These are phyloP conservation scores for Paecilomyces niveus DNA, from an alignment of 2,329 filamentous ascomycete genomes.

Conservation along the genomic window DNA sequence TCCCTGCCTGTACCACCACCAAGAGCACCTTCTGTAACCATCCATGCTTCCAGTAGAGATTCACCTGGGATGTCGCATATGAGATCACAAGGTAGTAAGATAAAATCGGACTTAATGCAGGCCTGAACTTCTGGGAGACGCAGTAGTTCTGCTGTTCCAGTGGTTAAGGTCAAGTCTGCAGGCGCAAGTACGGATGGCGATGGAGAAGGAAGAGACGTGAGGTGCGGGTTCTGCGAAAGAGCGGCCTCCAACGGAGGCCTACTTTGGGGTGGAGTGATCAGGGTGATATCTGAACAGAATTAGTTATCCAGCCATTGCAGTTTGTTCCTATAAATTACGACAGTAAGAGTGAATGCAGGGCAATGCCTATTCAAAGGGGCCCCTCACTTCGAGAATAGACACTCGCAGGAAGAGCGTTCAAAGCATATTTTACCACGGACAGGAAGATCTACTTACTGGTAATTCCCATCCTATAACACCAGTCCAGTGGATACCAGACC, in stretches of 20 bases:
- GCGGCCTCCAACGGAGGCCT: conserved; percentile 39
- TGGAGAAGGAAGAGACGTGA: conserved; percentile 43
- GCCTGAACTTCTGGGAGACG: conserved; percentile 73
- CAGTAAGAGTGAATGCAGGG: background rate
- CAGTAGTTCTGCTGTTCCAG: conserved; percentile 82
- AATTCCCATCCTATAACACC: conserved; percentile 43
- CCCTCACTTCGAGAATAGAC: background rate
- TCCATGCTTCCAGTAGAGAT: conserved; percentile 81
- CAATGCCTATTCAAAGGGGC: background rate
- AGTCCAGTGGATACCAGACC: conserved; percentile 44
- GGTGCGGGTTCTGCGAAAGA: conserved; percentile 43
- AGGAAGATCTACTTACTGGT: conserved; percentile 27
- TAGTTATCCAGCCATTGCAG: background rate
- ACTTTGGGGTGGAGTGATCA: conserved; percentile 41
- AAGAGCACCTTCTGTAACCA: conserved; percentile 71
- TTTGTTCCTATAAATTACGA: background rate
- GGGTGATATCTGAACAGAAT: conserved; percentile 34
- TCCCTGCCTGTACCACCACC: conserved; percentile 48
- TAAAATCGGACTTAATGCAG: conserved; percentile 76
- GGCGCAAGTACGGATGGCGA: conserved; percentile 67
- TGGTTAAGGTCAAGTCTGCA: conserved; percentile 68
- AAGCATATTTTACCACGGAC: background rate
- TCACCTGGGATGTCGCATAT: conserved; percentile 84
- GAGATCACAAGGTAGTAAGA: conserved; percentile 87
- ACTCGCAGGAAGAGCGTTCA: background rate